Conservation (phyloP, 495 filamentous ascomycete genomes). For the Ramalina intermedia region DNA sequence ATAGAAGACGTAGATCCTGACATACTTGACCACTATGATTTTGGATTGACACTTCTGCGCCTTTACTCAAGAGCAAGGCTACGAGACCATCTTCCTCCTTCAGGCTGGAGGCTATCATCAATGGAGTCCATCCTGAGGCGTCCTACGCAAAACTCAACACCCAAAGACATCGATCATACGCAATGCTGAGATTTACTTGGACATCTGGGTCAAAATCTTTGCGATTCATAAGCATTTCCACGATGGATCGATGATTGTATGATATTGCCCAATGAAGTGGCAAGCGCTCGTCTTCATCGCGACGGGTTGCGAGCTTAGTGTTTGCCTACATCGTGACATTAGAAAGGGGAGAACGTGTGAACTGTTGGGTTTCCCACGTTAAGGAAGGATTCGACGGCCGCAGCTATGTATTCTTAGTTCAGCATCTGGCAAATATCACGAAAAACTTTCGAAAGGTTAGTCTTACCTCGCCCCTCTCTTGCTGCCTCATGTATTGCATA, state of each 20-base stretch:
- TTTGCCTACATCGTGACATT: slow-evolving; percentile 41
- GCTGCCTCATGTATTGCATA: slow-evolving; percentile 82
- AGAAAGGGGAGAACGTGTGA: background rate
- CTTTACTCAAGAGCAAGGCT: slow-evolving; percentile 63
- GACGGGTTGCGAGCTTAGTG: slow-evolving; percentile 54
- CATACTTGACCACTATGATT: slow-evolving; percentile 36
- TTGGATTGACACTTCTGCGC: slow-evolving; percentile 65
- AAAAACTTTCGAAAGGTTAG: slow-evolving; percentile 2
- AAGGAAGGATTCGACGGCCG: slow-evolving; percentile 58
- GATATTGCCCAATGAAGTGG: slow-evolving; percentile 93
- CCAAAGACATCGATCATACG: background rate
- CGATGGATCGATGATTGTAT: slow-evolving; percentile 63
- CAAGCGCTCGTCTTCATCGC: slow-evolving; percentile 80
- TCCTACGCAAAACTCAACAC: slow-evolving; percentile 35
- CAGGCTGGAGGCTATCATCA: slow-evolving; percentile 84
- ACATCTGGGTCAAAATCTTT: slow-evolving; percentile 80
- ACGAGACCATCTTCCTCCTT: slow-evolving; percentile 38
- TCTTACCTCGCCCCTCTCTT: slow-evolving; percentile 70
- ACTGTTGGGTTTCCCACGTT: slow-evolving; percentile 35
- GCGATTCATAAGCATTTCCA: slow-evolving; percentile 49
- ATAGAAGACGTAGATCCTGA: background rate
- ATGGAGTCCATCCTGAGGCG: slow-evolving; percentile 79
- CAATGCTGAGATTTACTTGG: slow-evolving; percentile 36
- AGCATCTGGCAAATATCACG: slow-evolving; percentile 3
- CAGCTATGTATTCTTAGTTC: slow-evolving; percentile 13